Conservation (phyloP, 2,329 filamentous ascomycete species). For the Aspergillus phoenicis region DNA sequence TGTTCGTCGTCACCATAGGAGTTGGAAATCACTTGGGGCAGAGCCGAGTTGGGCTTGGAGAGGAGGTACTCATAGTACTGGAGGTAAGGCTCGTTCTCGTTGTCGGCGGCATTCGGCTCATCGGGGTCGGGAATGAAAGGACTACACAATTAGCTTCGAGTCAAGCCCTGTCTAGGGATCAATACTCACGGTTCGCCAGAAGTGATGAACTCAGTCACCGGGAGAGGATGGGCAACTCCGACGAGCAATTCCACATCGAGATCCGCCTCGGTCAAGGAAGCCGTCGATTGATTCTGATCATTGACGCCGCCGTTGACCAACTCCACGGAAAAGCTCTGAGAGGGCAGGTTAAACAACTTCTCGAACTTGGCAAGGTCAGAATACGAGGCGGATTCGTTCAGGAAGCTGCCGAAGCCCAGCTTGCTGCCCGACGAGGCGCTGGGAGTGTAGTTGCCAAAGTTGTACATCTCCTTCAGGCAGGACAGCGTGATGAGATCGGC, state of each 20-base stretch:
- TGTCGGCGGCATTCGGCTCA: constrained; percentile 33
- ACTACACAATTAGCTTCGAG: constrained; percentile 1
- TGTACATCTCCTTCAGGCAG: constrained; percentile 55
- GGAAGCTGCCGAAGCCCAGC: constrained; percentile 55
- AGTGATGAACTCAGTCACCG: constrained; percentile 37
- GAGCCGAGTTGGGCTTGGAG: constrained; percentile 46
- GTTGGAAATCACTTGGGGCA: constrained; percentile 65
- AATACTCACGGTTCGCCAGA: not conserved
- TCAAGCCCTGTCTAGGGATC: not conserved
- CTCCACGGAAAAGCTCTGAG: constrained; percentile 36
- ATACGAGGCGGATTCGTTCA: constrained; percentile 55
- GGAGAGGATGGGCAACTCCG: constrained; percentile 58
- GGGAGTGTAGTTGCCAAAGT: constrained; percentile 51
- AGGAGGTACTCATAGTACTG: constrained; percentile 64
- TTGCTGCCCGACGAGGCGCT: constrained; percentile 50
- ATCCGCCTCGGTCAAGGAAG: constrained; percentile 58
- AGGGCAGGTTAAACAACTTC: constrained; percentile 44
- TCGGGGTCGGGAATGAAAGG: constrained; percentile 55
- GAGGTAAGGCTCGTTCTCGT: constrained; percentile 70
- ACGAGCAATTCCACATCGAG: constrained; percentile 62
- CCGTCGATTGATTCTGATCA: constrained; percentile 40
- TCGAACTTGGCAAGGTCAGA: constrained; percentile 49
- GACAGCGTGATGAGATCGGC: constrained; percentile 47
- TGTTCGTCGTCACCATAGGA: constrained; percentile 69
- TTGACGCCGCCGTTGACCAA: constrained; percentile 46